These are phyloP conservation scores for Cladosporium cucumerinum DNA, from an alignment of 2,329 filamentous ascomycete species.

Conservation along the genomic window DNA sequence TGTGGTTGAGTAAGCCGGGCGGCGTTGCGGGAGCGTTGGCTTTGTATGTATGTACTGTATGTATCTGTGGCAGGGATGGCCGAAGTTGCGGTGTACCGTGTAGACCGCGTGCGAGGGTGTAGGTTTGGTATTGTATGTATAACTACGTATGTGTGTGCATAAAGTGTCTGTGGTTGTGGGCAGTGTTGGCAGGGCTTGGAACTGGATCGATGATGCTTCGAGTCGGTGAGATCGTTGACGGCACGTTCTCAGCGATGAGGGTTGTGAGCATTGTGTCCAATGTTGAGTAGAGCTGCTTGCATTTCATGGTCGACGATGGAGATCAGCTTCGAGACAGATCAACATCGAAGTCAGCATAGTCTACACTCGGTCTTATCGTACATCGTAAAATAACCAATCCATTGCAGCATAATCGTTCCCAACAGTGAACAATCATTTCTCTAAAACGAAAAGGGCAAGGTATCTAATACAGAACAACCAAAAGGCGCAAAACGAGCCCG, in stretches of 20 bases:
- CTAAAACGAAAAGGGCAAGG: background rate
- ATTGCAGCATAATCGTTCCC: background rate
- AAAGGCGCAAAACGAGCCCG: background rate
- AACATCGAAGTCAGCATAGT: background rate
- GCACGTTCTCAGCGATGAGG: background rate
- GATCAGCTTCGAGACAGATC: too few species aligned
- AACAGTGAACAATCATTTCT: background rate
- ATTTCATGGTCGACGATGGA: too few species aligned
- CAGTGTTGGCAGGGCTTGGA: background rate
- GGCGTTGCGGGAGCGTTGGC: background rate
- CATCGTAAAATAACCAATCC: background rate
- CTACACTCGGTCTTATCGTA: background rate
- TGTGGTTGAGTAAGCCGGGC: background rate
- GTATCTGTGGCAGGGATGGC: background rate
- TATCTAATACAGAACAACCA: constrained; percentile 9
- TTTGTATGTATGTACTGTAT: background rate
- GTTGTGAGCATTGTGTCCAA: background rate
- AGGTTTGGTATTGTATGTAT: background rate
- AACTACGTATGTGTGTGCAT: background rate
- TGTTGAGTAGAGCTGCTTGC: too few species aligned
- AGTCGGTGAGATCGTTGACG: background rate
- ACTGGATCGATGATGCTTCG: background rate
- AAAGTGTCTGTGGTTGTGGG: background rate
- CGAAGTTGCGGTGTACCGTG: background rate
- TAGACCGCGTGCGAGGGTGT: background rate